phyloP scores from a whole-genome alignment of 371 early-diverging fungal genomes.

The Haplosporangium sp. region DNA sequence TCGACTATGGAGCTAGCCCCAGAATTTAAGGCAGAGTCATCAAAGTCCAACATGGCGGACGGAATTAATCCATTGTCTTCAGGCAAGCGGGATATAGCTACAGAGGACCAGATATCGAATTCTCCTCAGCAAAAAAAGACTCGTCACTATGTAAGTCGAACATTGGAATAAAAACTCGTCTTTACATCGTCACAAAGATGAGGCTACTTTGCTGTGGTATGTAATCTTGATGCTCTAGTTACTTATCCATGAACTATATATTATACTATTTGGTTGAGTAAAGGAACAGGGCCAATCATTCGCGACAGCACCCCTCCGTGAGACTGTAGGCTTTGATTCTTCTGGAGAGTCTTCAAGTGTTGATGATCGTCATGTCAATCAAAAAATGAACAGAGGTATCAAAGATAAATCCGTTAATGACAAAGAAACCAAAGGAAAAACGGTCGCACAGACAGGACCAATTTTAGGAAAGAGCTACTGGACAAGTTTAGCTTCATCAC shows the following conservation, averaged over 20 bases:
- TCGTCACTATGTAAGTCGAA: conserved; percentile 13
- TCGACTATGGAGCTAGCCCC: neutral
- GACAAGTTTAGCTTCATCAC: conserved; percentile 10
- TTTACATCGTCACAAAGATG: neutral
- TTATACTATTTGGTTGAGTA: neutral
- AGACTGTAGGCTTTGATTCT: neutral
- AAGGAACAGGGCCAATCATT: conserved; percentile 4
- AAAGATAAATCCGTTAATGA: neutral
- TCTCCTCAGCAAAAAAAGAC: neutral
- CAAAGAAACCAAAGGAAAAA: neutral
- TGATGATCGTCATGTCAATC: neutral
- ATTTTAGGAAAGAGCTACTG: conserved; percentile 12
- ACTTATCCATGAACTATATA: neutral
- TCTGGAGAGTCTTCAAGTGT: neutral
- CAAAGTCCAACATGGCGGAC: neutral
- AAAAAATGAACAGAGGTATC: neutral
- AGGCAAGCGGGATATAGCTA: neutral
- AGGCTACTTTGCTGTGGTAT: neutral
- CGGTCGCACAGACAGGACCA: neutral
- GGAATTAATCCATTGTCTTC: neutral
- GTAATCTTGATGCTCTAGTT: neutral
- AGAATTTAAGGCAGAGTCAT: neutral
- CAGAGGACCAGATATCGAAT: neutral
- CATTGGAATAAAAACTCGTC: neutral
- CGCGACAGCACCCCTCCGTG: neutral